These are phyloP conservation scores for Mucor saturninus DNA, from an alignment of 371 early-diverging fungal species.

Conservation along the genomic window DNA sequence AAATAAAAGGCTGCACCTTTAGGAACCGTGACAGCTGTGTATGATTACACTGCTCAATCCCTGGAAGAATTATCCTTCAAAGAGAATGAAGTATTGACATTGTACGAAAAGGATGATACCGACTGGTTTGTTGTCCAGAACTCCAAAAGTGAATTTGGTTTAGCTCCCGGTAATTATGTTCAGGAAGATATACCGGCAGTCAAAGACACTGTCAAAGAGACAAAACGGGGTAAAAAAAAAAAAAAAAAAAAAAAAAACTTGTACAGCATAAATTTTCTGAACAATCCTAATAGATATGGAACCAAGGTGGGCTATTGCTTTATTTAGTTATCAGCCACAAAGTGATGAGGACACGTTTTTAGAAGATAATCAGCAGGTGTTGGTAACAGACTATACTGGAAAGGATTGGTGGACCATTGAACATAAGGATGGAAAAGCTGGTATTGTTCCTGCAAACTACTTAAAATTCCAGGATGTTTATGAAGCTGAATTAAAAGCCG, in stretches of 20 bases:
- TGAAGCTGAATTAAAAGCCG: conserved; percentile 16
- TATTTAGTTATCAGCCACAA: conserved; percentile 78
- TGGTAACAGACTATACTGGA: conserved; percentile 69
- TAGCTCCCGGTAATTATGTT: conserved; percentile 81
- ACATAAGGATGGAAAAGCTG: conserved; percentile 41
- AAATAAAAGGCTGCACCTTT: conserved; percentile 42
- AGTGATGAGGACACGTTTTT: conserved; percentile 78
- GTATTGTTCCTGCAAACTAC: conserved; percentile 64
- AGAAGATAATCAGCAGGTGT: conserved; percentile 70
- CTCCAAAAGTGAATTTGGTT: conserved; percentile 61
- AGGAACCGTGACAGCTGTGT: conserved; percentile 70
- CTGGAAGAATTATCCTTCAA: conserved; percentile 79
- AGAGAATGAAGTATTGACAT: conserved; percentile 71
- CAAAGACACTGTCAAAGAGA: background rate
- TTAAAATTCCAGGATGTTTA: conserved; percentile 47
- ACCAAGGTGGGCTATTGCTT: conserved; percentile 67
- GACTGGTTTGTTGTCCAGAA: conserved; percentile 78
- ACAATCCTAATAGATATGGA: conserved; percentile 60
- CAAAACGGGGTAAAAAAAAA: conserved; percentile 9
- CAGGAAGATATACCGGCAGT: conserved; percentile 34
- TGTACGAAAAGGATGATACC: conserved; percentile 78
- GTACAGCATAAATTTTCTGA: conserved; percentile 29
- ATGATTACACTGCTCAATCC: conserved; percentile 76
- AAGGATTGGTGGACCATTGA: conserved; percentile 76
- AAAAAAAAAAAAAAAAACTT: conserved; percentile 74